Percentiles rank a stretch among this genome's conserved stretches.
Evolutionary conservation across 108 stramenopile genomes (phyloP).

Genomic region (Conticribra guillardii): DNA sequence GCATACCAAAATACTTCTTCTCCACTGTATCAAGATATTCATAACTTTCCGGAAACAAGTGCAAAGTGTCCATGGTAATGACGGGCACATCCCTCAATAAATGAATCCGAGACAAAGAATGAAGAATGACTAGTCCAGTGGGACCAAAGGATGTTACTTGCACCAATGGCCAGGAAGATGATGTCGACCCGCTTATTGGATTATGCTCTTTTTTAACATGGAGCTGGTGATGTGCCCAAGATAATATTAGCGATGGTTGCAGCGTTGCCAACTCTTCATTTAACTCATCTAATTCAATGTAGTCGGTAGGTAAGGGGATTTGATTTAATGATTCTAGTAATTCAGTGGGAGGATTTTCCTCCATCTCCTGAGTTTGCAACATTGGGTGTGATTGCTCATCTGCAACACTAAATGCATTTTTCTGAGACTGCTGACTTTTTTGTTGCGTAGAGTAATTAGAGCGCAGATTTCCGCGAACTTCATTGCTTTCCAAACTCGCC

Average conservation of each 20-base stretch:
- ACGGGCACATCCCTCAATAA: conserved; percentile 34
- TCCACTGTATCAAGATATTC: conserved; percentile 35
- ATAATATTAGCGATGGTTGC: conserved; percentile 24
- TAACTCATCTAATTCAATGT: conserved; percentile 6
- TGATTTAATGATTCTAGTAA: too few relatives aligned
- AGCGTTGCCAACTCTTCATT: conserved; percentile 12
- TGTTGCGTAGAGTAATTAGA: too few relatives aligned
- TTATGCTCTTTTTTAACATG: neutral
- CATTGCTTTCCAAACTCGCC: too few relatives aligned
- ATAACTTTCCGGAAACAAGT: conserved; percentile 55
- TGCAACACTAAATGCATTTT: too few relatives aligned
- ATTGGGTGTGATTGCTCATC: neutral
- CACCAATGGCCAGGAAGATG: conserved; percentile 27
- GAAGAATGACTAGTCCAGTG: conserved; percentile 51
- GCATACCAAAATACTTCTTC: neutral
- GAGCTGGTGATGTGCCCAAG: conserved; percentile 28
- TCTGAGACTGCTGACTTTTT: too few relatives aligned
- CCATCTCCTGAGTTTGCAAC: neutral
- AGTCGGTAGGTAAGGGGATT: neutral
- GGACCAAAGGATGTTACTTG: conserved; percentile 55
- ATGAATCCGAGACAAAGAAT: conserved; percentile 24
- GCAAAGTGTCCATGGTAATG: conserved; percentile 55
- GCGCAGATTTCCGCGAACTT: too few relatives aligned
- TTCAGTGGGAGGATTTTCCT: too few relatives aligned
- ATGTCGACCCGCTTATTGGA: neutral